phyloP scores from a whole-genome alignment of 2,329 filamentous ascomycete species.

The Tolypocladium endophyticum region DNA sequence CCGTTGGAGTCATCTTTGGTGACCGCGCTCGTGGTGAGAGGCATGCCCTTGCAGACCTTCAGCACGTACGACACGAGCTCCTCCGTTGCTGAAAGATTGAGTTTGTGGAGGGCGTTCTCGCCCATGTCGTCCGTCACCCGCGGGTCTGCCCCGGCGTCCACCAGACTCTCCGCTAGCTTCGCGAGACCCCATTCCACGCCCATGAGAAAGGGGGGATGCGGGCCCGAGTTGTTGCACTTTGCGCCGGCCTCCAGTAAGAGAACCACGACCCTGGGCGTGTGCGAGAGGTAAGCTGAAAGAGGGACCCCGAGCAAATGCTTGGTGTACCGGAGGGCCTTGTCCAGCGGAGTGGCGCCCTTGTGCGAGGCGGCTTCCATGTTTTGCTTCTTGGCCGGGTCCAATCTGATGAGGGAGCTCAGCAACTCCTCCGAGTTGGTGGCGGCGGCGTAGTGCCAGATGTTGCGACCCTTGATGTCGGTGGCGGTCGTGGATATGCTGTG shows the following conservation, averaged over 20 bases:
- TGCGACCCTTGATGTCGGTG: conserved; percentile 19
- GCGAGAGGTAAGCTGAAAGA: not conserved
- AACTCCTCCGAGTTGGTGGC: conserved; percentile 18
- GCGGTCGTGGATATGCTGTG: conserved; percentile 16
- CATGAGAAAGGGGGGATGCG: not conserved
- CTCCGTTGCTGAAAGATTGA: conserved; percentile 14
- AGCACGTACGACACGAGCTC: conserved; percentile 13
- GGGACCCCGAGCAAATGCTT: not conserved
- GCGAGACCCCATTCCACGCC: conserved; percentile 16
- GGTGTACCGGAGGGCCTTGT: conserved; percentile 16
- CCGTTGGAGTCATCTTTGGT: not conserved
- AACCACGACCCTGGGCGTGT: conserved; percentile 1
- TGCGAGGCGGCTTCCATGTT: conserved; percentile 14
- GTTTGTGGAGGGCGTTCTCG: conserved; percentile 10
- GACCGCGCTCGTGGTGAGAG: conserved; percentile 4
- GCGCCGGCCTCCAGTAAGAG: not conserved
- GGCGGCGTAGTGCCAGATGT: conserved; percentile 26
- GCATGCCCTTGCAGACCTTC: conserved; percentile 7
- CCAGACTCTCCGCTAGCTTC: conserved; percentile 10
- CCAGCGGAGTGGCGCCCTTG: conserved; percentile 18
- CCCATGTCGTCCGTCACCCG: conserved; percentile 6
- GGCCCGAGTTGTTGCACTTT: not conserved
- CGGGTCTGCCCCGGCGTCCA: conserved; percentile 8
- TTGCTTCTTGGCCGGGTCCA: conserved; percentile 15
- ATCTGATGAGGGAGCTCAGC: conserved; percentile 17